These are phyloP conservation scores for Mesotaenium endlicherianum DNA, from an alignment of 139 green algal species.

Conservation along the genomic window DNA sequence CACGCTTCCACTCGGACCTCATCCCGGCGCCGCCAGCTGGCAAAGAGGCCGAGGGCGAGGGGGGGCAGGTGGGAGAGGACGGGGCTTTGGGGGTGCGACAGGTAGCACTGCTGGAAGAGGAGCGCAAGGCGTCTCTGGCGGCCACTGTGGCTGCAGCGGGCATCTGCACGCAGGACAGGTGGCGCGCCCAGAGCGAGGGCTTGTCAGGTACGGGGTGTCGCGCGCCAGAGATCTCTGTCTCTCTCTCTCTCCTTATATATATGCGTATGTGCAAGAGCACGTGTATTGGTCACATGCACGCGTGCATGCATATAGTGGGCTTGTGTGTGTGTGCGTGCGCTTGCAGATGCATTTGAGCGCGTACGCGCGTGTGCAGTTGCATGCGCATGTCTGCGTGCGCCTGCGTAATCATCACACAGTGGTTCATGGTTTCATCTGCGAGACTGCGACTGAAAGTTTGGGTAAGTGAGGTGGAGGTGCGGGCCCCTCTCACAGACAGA, in stretches of 20 bases:
- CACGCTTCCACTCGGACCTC: slow-evolving; percentile 4
- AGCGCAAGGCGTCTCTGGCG: neutral
- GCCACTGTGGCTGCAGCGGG: neutral
- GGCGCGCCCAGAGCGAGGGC: neutral
- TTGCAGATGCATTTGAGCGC: no score
- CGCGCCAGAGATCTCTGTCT: neutral
- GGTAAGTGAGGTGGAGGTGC: no score
- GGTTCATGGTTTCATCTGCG: no score
- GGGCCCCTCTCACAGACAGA: no score
- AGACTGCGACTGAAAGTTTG: no score
- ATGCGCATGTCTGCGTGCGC: no score
- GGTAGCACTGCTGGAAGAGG: neutral
- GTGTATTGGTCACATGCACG: no score
- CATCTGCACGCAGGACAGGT: neutral
- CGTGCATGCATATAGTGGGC: no score
- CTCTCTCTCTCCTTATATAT: neutral
- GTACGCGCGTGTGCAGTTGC: no score
- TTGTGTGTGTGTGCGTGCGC: no score
- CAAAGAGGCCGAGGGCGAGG: neutral
- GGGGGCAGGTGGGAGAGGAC: neutral
- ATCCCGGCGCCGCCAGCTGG: neutral
- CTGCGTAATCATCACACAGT: no score
- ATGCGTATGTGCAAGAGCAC: no score
- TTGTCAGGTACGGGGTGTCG: neutral
- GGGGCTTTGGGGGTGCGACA: neutral